A percentile compares a stretch with the other conserved stretches of the same genome.
Conservation (phyloP, 257 asterid species). For the Solanum virginianum region DNA sequence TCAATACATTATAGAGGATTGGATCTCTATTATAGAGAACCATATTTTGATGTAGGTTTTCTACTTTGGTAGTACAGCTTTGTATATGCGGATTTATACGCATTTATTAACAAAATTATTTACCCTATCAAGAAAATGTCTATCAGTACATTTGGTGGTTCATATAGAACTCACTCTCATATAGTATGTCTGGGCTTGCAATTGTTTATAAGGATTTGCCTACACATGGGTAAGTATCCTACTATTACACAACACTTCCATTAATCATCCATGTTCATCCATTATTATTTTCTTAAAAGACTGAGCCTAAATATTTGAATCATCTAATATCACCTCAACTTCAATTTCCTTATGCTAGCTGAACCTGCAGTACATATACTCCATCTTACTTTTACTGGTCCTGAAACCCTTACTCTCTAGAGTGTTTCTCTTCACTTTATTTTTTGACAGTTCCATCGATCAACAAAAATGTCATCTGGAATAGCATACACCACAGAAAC, state of each 20-base stretch:
- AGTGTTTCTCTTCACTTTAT: neutral
- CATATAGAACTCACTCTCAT: neutral
- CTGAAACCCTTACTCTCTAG: neutral
- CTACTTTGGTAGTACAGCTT: too few relatives aligned
- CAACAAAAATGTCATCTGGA: neutral
- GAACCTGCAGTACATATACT: neutral
- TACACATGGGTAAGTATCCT: neutral
- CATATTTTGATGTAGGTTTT: too few relatives aligned
- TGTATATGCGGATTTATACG: neutral
- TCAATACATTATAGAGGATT: too few relatives aligned
- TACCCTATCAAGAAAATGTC: neutral
- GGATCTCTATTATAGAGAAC: too few relatives aligned
- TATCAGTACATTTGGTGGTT: neutral
- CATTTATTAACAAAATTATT: neutral
- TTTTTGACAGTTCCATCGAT: neutral
- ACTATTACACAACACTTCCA: neutral
- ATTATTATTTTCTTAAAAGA: neutral
- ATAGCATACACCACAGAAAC: neutral
- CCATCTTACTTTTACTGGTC: neutral
- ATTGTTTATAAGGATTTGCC: neutral
- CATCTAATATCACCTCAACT: neutral
- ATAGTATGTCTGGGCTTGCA: neutral
- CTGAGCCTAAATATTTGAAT: neutral
- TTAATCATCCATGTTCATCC: neutral
- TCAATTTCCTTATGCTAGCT: neutral